A percentile compares a stretch with the other conserved stretches of the same genome.
Conservation (phyloP, 768 basidiomycete genomes). For the Suillus hirtellus region DNA sequence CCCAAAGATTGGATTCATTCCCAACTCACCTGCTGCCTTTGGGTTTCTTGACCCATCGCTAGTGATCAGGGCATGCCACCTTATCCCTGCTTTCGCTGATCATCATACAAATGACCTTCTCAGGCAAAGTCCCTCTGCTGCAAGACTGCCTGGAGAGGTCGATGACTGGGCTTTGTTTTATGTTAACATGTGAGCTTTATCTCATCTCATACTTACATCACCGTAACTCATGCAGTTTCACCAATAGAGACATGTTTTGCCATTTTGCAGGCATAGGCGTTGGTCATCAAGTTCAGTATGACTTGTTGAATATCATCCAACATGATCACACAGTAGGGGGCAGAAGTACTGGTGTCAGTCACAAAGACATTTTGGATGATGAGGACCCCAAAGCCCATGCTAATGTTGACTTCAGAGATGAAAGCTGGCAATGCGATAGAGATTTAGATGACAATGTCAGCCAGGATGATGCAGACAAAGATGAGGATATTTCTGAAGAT, state of each 20-base stretch:
- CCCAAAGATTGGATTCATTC: not conserved
- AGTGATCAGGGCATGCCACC: not conserved
- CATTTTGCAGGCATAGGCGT: no score
- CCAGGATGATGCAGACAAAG: not conserved
- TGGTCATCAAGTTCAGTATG: no score
- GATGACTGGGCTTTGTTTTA: not conserved
- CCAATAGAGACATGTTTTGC: no score
- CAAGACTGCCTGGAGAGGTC: not conserved
- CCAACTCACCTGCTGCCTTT: not conserved
- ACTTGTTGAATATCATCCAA: not conserved
- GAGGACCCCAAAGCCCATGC: not conserved
- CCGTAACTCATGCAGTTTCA: no score
- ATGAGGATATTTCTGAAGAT: not conserved
- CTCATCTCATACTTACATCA: no score
- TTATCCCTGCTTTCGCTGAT: not conserved
- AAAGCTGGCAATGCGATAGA: not conserved
- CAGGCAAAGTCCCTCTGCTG: not conserved
- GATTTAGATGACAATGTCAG: not conserved
- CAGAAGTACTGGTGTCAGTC: not conserved
- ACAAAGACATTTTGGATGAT: not conserved
- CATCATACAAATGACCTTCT: not conserved
- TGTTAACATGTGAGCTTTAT: not conserved
- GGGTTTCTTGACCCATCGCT: not conserved
- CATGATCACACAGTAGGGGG: not conserved
- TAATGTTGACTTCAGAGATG: not conserved